Base-by-base conservation (phyloP, 202 grass and related monocot species). In the Brachypodium distachyon region DNA sequence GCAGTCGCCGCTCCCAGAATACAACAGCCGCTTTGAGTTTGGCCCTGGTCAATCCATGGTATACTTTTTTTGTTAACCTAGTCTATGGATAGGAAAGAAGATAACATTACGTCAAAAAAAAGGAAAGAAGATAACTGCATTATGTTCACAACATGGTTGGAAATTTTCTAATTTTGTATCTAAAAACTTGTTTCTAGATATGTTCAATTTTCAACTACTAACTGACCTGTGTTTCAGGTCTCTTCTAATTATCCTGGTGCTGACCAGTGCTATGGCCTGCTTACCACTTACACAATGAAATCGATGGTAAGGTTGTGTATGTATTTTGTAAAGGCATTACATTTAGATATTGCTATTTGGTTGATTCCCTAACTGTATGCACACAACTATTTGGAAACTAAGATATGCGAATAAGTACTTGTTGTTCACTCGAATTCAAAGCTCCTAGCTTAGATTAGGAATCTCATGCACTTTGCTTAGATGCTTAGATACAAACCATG, bases 251-350 rank as follows among this genome's bases (percentile, higher is more conserved):
- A 92, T 58, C 67, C 89, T 63, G 85, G 74, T 78, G 77, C 66
- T 46, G 91, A 94, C 12, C 91, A 88, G 75, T 94, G 79, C 77
- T 92, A 94, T 78, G 95, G 95, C 19, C 41, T 92, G 12, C 86
- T 92, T 85, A 43, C 86, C 43, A 73, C 74, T 32, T 92, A 82
- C 10, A 70, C 77, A 12, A 76, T 80, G 82, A 86, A 87, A 88
- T 82, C 91, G 22, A 84, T 77, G 90, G 94, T 97, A 84, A 32
- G 82, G 33, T 52, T 81, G 47, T 26, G 5, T 80, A 50, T 44
- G 1, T 71, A 37, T 37, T 52, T 0, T 54, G 23, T 28, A 57
- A 74, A n/a, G n/a, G n/a, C n/a, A 47, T 27, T 67, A 2, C 29
- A 43, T 60, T 14, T 28, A 10, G 26, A 12, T 21, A n/a, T 19